Conservation (phyloP, 495 filamentous ascomycete genomes). For the Rostrohypoxylon terebratum region DNA sequence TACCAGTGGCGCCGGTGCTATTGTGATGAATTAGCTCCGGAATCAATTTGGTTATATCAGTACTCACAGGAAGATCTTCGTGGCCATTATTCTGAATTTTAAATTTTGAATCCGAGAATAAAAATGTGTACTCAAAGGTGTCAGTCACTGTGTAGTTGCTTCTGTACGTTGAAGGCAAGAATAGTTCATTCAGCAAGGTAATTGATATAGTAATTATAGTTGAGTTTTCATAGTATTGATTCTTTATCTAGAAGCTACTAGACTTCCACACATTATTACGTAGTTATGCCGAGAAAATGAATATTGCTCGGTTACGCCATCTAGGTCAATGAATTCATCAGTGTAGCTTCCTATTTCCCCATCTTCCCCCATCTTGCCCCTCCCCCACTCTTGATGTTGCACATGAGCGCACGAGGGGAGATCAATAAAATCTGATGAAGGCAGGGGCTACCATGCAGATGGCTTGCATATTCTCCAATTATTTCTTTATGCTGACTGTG, state of each 20-base stretch:
- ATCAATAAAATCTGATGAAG: background rate
- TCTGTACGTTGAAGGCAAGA: conserved; percentile 1
- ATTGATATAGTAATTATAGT: background rate
- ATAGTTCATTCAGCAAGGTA: background rate
- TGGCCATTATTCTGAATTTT: conserved; percentile 40
- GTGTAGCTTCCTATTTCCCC: background rate
- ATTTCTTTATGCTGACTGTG: background rate
- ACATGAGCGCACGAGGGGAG: background rate
- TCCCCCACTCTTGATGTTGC: conserved; percentile 21
- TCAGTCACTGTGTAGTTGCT: background rate
- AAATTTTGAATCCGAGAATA: background rate
- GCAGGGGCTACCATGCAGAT: background rate
- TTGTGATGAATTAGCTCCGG: conserved; percentile 25
- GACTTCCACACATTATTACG: conserved; percentile 5
- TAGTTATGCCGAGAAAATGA: background rate
- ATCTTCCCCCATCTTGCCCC: too few relatives aligned
- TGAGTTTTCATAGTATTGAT: background rate
- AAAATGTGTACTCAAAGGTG: background rate
- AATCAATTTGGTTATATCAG: background rate
- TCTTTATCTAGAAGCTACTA: background rate
- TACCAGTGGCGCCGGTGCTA: conserved; percentile 57
- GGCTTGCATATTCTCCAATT: background rate
- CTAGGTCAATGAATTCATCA: background rate
- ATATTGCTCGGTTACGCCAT: conserved; percentile 28
- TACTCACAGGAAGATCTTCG: conserved; percentile 56